A percentile compares a stretch with the other conserved stretches of the same genome.
phyloP scores from a whole-genome alignment of 1,139 yeast genomes.

The Magnusiomyces magnusii region DNA sequence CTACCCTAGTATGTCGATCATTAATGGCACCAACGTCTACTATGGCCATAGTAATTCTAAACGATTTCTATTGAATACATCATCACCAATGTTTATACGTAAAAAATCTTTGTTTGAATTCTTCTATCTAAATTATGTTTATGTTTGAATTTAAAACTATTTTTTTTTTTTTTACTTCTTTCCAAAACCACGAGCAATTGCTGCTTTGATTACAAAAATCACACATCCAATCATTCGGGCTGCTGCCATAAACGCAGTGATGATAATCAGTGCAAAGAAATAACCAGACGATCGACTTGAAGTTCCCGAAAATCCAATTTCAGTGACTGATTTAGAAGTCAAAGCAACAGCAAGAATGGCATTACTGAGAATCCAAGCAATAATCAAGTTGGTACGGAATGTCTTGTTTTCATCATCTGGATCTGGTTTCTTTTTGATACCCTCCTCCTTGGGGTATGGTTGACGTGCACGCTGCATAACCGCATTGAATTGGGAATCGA shows the following conservation, averaged over 20 bases:
- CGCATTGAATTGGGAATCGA: slow-evolving; percentile 42
- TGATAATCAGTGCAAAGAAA: slow-evolving; percentile 69
- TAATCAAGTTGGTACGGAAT: slow-evolving; percentile 74
- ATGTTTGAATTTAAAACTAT: no score
- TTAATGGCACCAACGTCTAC: no score
- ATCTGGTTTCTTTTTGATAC: slow-evolving; percentile 27
- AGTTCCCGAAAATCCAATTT: slow-evolving; percentile 32
- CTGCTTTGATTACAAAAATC: slow-evolving; percentile 45
- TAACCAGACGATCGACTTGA: slow-evolving; percentile 45
- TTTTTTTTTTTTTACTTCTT: not conserved
- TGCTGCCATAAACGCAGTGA: slow-evolving; percentile 72
- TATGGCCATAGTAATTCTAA: no score
- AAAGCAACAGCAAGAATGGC: slow-evolving; percentile 65
- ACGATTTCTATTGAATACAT: no score
- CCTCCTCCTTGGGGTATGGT: slow-evolving; percentile 36
- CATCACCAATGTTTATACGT: no score
- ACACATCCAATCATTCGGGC: slow-evolving; percentile 65
- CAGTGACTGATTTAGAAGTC: slow-evolving; percentile 30
- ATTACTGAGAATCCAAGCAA: slow-evolving; percentile 73
- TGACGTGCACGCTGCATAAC: slow-evolving; percentile 40
- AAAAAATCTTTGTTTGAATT: no score
- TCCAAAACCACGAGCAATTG: slow-evolving; percentile 22
- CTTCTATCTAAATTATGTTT: no score
- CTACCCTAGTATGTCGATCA: no score
- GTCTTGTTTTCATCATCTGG: slow-evolving; percentile 54